Evolutionary conservation across 2,329 filamentous ascomycete genomes (phyloP).

Genomic region (Cercospora nicotianae): DNA sequence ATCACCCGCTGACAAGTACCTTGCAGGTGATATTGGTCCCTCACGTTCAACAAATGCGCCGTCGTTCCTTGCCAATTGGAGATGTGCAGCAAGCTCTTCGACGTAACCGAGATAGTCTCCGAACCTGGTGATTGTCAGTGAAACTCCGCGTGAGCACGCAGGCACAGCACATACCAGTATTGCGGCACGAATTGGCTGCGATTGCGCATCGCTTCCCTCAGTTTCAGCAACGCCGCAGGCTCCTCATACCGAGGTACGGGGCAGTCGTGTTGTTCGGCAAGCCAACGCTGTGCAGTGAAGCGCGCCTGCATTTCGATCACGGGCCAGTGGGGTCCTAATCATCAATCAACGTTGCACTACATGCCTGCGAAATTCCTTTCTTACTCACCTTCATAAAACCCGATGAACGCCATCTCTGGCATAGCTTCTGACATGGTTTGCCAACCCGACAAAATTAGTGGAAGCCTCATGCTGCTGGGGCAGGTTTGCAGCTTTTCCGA

Average conservation of each 20-base stretch:
- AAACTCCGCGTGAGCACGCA: neutral
- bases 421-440: slow-evolving; percentile 51
- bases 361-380: neutral
- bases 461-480: slow-evolving; percentile 55
- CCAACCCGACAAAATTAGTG: slow-evolving; percentile 62
- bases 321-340: slow-evolving; percentile 72
- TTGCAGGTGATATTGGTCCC: slow-evolving; percentile 48
- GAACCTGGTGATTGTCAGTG: slow-evolving; percentile 50
- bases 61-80: slow-evolving; percentile 53
- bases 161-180: slow-evolving; percentile 55
- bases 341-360: neutral
- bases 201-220: slow-evolving; percentile 49
- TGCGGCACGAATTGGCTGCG: slow-evolving; percentile 58
- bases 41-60: slow-evolving; percentile 46
- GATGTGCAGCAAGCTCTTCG: slow-evolving; percentile 64
- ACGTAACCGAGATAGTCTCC: slow-evolving; percentile 76
- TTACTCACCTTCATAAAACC: slow-evolving; percentile 64
- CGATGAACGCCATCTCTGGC: slow-evolving; percentile 71
- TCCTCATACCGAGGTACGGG: slow-evolving; percentile 31
- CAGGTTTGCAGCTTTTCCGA: slow-evolving; percentile 60
- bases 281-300: slow-evolving; percentile 64
- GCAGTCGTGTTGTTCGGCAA: slow-evolving; percentile 36
- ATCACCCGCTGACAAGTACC: slow-evolving; percentile 32
- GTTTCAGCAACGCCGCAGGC: slow-evolving; percentile 51
- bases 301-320: slow-evolving; percentile 85